Conservation (phyloP, 2,329 filamentous ascomycete genomes). For the Fonsecaea pedrosoi region DNA sequence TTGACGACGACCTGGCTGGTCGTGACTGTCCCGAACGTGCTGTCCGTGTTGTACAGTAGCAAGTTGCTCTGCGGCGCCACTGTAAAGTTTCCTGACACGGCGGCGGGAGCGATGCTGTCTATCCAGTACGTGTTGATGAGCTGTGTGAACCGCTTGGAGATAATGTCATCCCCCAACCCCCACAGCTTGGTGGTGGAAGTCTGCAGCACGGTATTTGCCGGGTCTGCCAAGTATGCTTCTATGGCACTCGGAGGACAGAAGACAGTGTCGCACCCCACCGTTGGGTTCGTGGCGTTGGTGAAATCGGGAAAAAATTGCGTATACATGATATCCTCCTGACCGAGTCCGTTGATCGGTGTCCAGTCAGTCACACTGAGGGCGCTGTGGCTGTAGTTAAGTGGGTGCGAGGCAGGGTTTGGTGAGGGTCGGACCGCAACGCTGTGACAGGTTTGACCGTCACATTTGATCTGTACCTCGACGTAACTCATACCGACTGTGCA, state of each 20-base stretch:
- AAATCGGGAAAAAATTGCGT: constrained; percentile 11
- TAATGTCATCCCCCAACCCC: constrained; percentile 3
- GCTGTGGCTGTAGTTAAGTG: background rate
- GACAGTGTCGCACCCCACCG: constrained; percentile 7
- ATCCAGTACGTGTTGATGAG: constrained; percentile 23
- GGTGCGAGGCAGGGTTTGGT: constrained; percentile 7
- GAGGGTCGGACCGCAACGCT: constrained; percentile 13
- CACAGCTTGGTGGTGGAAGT: constrained; percentile 15
- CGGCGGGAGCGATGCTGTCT: constrained; percentile 11
- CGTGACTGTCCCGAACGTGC: constrained; percentile 12
- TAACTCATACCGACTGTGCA: constrained; percentile 11
- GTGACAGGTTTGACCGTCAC: constrained; percentile 13
- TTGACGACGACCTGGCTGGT: constrained; percentile 11
- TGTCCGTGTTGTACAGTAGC: constrained; percentile 12
- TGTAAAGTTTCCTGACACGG: constrained; percentile 9
- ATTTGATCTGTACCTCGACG: constrained; percentile 18
- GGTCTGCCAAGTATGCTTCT: constrained; percentile 16
- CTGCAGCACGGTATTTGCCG: constrained; percentile 11
- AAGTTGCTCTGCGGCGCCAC: background rate
- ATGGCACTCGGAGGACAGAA: constrained; percentile 14
- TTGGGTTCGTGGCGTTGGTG: constrained; percentile 18
- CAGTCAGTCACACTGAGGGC: background rate
- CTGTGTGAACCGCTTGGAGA: constrained; percentile 15
- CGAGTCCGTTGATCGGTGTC: constrained; percentile 18
- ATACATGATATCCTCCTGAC: constrained; percentile 1